Base-by-base conservation (phyloP, 495 filamentous ascomycete species). In the Neurospora intermedia region DNA sequence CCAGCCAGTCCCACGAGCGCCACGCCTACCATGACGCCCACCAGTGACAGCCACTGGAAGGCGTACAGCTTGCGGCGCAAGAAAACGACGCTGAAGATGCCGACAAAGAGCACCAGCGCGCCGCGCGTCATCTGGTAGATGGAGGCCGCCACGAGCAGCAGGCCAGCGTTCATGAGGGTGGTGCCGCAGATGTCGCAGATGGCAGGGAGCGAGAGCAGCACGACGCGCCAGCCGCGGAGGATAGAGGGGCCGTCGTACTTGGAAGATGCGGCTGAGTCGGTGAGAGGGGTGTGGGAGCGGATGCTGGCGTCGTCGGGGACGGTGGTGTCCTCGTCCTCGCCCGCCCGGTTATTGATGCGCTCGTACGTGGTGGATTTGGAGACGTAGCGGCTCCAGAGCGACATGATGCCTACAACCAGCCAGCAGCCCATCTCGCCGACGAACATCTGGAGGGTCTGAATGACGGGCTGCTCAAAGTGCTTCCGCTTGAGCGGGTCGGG, bases 111-210 rank as follows among this genome's bases (percentile, higher is more conserved):
- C 18, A 98, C 94, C 38, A 99, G 85, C 0, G 96, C 95, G 18
- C 96, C 96, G 39, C 96, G 88, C 10, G 95, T 98, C 96, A 99
- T 99, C 81, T 99, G 96, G 84, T 98, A 99, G 77, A 99, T 97
- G 74, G 91, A 94, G 0, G 96, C 93, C 2, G 92, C 96, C 11
- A 98, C 94, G 77, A 98, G 96, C 69, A 98, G 87, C 73, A 99
- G 84, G 15, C 96, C 96, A 6, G 94, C 91, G 80, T 98, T 99
- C 92, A 99, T 97, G 35, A 98, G 89, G 23, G 96, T 99, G 4
- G 96, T 99, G 31, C 93, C 96, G 6, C 91, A 87, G 74, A 99
- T 97, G 79, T 99, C 96, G 82, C 94, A 97, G 82, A 92, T 92
- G 35, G 96, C 93, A 2, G 96, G 96, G 7, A 96, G 85, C 11